Percentiles rank a stretch among this genome's conserved stretches.
Evolutionary conservation across 73 alveolate genomes (phyloP).

Genomic region (Effrenium voratum): DNA sequence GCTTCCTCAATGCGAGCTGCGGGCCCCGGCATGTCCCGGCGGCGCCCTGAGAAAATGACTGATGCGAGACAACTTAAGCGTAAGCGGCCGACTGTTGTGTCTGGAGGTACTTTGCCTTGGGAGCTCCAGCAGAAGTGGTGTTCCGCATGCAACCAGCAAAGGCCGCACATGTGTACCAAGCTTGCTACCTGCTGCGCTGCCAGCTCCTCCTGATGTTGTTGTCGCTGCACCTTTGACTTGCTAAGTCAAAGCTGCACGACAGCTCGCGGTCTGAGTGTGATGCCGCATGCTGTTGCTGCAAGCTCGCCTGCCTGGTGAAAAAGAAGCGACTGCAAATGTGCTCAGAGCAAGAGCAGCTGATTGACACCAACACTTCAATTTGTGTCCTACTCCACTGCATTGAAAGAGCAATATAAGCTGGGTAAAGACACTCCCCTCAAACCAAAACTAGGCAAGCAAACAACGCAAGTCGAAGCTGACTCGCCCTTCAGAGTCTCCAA

Average conservation of each 20-base stretch:
- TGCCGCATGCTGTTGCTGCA: constrained; percentile 75
- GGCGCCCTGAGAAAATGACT: too few relatives aligned
- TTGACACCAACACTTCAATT: too few relatives aligned
- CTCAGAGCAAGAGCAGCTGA: too few relatives aligned
- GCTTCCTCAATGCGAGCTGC: too few relatives aligned
- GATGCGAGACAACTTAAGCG: too few relatives aligned
- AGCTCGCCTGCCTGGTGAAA: constrained; percentile 34
- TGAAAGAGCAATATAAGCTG: too few relatives aligned
- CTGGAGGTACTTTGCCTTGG: background rate
- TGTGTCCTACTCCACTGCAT: too few relatives aligned
- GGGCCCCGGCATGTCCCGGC: too few relatives aligned
- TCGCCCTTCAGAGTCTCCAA: background rate
- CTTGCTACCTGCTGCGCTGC: constrained; percentile 31
- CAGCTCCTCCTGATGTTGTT: constrained; percentile 81
- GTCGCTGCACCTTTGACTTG: constrained; percentile 55
- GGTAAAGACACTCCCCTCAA: too few relatives aligned
- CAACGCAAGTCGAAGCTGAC: background rate
- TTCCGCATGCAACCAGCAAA: background rate
- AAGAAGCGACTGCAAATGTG: too few relatives aligned
- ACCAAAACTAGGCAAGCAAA: background rate
- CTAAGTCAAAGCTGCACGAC: background rate
- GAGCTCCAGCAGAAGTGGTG: background rate
- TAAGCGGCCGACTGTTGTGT: background rate
- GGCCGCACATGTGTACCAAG: background rate
- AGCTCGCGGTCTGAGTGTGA: background rate